phyloP scores from a whole-genome alignment of 306 rosid species.

The Comarum palustre region DNA sequence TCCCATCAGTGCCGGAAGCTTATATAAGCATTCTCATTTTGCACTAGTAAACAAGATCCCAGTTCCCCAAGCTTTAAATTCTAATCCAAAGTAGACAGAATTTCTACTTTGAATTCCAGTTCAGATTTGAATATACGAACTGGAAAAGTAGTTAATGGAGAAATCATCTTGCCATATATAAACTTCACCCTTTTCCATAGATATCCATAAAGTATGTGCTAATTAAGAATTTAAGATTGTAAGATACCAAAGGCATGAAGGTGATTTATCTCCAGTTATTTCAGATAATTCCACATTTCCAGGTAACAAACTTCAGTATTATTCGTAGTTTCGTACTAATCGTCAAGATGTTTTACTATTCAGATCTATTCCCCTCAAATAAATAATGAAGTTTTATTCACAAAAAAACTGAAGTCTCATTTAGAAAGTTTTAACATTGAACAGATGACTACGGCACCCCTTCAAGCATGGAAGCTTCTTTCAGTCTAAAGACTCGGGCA shows the following conservation, averaged over 20 bases:
- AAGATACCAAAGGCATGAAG: not conserved
- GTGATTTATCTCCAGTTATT: not conserved
- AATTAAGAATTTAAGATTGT: no score
- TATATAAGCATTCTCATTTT: not conserved
- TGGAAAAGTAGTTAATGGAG: not conserved
- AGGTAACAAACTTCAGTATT: not conserved
- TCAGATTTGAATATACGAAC: not conserved
- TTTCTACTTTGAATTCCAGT: not conserved
- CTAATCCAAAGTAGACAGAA: not conserved
- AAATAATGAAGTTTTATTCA: not conserved
- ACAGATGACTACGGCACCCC: not conserved
- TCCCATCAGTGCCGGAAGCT: not conserved
- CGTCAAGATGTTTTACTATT: not conserved
- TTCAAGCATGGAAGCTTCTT: slow-evolving; percentile 9
- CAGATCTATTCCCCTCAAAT: no score
- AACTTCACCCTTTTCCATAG: not conserved
- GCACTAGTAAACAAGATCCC: not conserved
- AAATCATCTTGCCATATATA: not conserved
- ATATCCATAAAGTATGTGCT: not conserved
- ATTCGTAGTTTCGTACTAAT: slow-evolving; percentile 12
- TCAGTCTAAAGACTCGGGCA: not conserved
- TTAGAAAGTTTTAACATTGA: not conserved
- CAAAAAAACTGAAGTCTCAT: not conserved
- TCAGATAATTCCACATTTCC: not conserved
- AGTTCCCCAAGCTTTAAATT: not conserved